A percentile compares a stretch with the other conserved stretches of the same genome.
phyloP scores from a whole-genome alignment of 2,329 filamentous ascomycete species.

The Aspergillus ustus region DNA sequence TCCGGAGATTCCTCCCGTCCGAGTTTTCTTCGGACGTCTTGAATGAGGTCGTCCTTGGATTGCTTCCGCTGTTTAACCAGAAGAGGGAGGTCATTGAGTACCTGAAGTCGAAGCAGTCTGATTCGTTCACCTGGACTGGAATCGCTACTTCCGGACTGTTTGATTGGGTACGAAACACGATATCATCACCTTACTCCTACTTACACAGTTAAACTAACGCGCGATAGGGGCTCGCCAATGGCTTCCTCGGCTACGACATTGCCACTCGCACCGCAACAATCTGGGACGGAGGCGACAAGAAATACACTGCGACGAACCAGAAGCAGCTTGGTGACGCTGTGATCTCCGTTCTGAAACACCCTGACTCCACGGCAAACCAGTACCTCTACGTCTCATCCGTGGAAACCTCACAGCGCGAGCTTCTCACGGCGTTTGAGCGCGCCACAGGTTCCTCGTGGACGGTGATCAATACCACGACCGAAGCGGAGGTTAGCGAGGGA shows the following conservation, averaged over 20 bases:
- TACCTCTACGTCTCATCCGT: constrained; percentile 64
- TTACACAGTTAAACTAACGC: not conserved
- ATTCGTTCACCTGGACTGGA: constrained; percentile 62
- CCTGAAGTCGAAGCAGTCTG: constrained; percentile 53
- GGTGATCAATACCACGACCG: constrained; percentile 45
- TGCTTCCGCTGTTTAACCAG: constrained; percentile 30
- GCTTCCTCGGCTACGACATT: constrained; percentile 59
- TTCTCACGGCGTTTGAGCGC: constrained; percentile 59
- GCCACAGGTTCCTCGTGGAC: constrained; percentile 57
- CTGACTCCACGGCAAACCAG: constrained; percentile 60
- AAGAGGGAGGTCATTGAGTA: constrained; percentile 53
- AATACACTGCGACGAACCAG: constrained; percentile 58
- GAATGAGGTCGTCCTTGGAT: constrained; percentile 28
- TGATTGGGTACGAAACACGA: constrained; percentile 53
- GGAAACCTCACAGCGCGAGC: constrained; percentile 61
- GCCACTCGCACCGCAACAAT: constrained; percentile 56
- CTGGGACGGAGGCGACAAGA: constrained; percentile 61
- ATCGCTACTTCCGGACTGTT: constrained; percentile 65
- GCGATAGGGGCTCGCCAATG: constrained; percentile 50
- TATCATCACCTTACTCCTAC: not conserved
- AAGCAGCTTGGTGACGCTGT: constrained; percentile 58
- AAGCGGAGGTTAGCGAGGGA: constrained; percentile 25
- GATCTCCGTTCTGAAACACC: constrained; percentile 54
- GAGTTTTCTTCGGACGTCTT: constrained; percentile 38
- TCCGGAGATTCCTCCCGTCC: constrained; percentile 39